Evolutionary conservation across 768 basidiomycete species (phyloP), one percentile per base, ranked within the genome.

Genomic region (Termitomyces sp.): DNA sequence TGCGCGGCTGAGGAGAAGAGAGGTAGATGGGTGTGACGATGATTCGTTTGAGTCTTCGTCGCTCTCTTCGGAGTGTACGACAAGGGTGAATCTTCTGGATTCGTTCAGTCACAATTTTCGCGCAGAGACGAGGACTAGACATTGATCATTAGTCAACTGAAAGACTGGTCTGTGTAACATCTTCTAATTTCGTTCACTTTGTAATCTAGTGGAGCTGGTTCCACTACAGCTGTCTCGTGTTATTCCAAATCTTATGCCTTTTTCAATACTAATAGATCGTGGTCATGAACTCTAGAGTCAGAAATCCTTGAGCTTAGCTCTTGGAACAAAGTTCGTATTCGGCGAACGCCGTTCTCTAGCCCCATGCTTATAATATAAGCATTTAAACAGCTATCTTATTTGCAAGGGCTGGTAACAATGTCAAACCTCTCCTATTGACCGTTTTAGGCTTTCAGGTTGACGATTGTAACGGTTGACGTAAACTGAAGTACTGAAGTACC

Each of bases 1-100:
- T 52, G 49, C 29, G 37, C 38, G 43, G 32, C 49, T 59, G 37
- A 48, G 58, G 49, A 59, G 58, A 43, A 38, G 58, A 34, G 58
- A 59, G 40, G 49, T 59, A 10, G n/a, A 42, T 14, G 48, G 49
- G 2, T n/a, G n/a, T 52, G 58, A 59, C 29, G 47, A 55, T 34
- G 55, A 32, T 55, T 42, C 31, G 11, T 56, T 37, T 10, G 49
- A 25, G n/a, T 59, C 49, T 12, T 51, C 40, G 29, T 20, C 58
- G 12, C 17, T 32, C 20, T 51, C 49, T 10, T 59, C 49, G 11
- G 49, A 51, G n/a, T 59, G 49, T 43, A 49, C 50, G n/a, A 43
- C 12, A 3, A 37, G 49, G 34, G 40, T 25, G n/a, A 32, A 25
- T 37, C 7, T 43, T 3, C 42, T 40, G 58, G 49, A 52, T 52